A percentile compares a stretch with the other conserved stretches of the same genome.
Evolutionary conservation across 352 stramenopile genomes (phyloP).

Genomic region (Globisporangium megalacanthum): DNA sequence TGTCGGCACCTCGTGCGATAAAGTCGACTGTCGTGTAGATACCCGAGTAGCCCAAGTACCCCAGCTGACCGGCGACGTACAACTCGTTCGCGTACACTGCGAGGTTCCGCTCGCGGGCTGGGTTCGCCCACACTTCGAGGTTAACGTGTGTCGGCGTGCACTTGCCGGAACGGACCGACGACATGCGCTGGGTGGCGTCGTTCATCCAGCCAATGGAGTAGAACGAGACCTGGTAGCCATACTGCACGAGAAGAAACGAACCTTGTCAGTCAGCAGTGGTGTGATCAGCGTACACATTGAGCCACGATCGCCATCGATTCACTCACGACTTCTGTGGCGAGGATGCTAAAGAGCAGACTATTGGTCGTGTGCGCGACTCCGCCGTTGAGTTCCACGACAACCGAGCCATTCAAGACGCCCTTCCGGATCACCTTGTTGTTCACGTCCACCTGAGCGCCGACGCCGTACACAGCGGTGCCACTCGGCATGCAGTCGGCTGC

Average conservation of each 20-base stretch:
- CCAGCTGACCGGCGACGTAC: constrained; percentile 24
- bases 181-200: constrained; percentile 26
- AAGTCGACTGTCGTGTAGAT: constrained; percentile 46
- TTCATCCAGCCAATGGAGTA: constrained; percentile 5
- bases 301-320: background rate
- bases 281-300: no score
- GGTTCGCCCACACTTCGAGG: constrained; percentile 38
- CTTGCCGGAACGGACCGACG: constrained; percentile 18
- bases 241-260: background rate
- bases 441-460: background rate
- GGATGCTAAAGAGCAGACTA: constrained; percentile 35
- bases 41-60: constrained; percentile 35
- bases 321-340: constrained; percentile 5
- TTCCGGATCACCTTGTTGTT: constrained; percentile 7
- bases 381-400: constrained; percentile 26
- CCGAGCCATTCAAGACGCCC: constrained; percentile 16
- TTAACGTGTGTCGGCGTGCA: constrained; percentile 58
- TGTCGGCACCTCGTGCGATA: constrained; percentile 13
- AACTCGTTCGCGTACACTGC: constrained; percentile 48
- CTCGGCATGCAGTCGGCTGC: constrained; percentile 6
- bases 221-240: constrained; percentile 21
- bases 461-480: background rate
- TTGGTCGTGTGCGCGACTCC: constrained; percentile 42
- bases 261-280: no score
- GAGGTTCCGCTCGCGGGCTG: constrained; percentile 24